Evolutionary conservation across 2,329 filamentous ascomycete genomes (phyloP), one percentile per base, ranked within the genome.

Genomic region (Diaporthe amygdali): DNA sequence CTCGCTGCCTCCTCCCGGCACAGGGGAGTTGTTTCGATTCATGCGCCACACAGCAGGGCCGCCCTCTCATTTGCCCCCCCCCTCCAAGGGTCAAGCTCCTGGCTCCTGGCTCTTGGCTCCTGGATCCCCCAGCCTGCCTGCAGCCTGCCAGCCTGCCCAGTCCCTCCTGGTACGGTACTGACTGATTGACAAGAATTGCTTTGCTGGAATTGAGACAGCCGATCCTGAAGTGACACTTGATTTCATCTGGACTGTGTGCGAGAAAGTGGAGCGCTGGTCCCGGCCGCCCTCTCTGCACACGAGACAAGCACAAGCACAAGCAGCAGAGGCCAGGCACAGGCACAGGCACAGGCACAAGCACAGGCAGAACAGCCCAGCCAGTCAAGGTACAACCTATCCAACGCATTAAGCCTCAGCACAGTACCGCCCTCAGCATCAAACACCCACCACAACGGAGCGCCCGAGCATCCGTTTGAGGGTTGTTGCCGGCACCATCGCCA

Each of bases 21-120:
- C 44, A 64, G 59, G 59, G 59, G 59, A 64, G 59, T 64, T 64
- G 59, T 64, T 64, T 64, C 59, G 59, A 64, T 64, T 64, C 59
- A 64, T 64, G 59, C 59, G 59, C 59, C 59, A 64, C 59, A 49
- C 41, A 64, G 59, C 59, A 64, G 44, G 59, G 37, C 59, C 14
- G 30, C 59, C 59, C 59, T 64, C 59, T 64, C 59, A 64, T 64
- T 64, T 64, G 59, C 59, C 56, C 59, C 30, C 59, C 41, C 9
- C 59, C 39, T 39, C 25, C 32, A 64, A 49, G 59, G 59, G 41
- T 49, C 59, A 64, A 49, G 59, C 59, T 64, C 56, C 41, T 41
- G 37, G 54, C 20, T 59, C 37, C 55, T 37, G 52, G 52, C 52
- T 56, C 52, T 12, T 56, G 54, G 54, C 54, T 55, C 52, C 54